Base-by-base conservation (phyloP, 2,329 filamentous ascomycete genomes). In the Truncatella angustata region DNA sequence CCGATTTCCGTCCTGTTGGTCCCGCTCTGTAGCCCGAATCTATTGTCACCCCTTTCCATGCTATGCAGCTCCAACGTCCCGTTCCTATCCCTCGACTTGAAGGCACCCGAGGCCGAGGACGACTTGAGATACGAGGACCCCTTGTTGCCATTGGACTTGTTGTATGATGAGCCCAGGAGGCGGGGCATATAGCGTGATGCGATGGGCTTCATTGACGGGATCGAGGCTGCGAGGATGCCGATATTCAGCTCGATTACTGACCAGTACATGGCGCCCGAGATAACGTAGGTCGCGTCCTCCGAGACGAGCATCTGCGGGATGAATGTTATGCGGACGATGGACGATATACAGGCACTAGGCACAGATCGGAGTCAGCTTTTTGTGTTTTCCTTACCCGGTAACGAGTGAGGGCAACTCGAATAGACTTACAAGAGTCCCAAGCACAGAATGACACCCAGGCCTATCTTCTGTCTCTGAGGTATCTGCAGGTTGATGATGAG, bases 291-390 rank as follows among this genome's bases (percentile, higher is more conserved):
- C 5, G 64, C 54, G 54, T 71, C 68, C 10, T 50, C 39, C 18
- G 66, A 67, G 16, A 58, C 63, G 36, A 76, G 67, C 67, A 76
- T 74, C 32, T 62, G 50, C 4, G 72, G 73, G 51, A 77, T 70
- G 35, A 69, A 74, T 21, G 71, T 74, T 49, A 76, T 73, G 50
- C 74, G 70, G 37, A 77, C 69, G 50, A 76, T 74, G 5, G 72
- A 74, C 11, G 73, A 74, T 34, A 75, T 58, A 52, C 73, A 76
- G 37, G 73, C 72, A 54, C 73, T 75, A 50, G 11, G 5, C 18
- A 34, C 16, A 14, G 12, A n/a, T n/a, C n/a, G n/a, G n/a, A 37
- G 7, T 32, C 16, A 21, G 26, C 14, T 26, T 39, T 16, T 12
- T 14, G 5, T 18, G 11, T n/a, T 12, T 53, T 30, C 32, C 40